Evolutionary conservation across 306 rosid genomes (phyloP).

Genomic region (Vigna reflexopilosa): DNA sequence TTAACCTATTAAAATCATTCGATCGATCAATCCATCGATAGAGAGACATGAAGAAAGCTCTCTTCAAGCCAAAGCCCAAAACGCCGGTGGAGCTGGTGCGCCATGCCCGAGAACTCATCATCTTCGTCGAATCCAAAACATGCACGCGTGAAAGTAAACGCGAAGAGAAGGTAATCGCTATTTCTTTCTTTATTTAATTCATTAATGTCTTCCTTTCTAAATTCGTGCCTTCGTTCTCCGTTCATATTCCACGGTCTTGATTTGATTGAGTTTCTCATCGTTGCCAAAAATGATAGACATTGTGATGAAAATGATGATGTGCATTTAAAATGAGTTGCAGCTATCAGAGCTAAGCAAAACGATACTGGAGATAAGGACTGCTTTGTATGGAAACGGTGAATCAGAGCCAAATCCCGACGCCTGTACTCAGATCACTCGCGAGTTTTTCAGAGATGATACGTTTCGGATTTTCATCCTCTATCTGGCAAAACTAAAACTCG

Average conservation of each 20-base stretch:
- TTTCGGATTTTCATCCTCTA: conserved; percentile 57
- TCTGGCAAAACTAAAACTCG: conserved; percentile 61
- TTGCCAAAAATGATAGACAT: too few species aligned
- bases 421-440: conserved; percentile 67
- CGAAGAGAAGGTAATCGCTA: conserved; percentile 55
- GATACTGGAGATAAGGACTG: conserved; percentile 55
- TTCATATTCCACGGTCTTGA: too few species aligned
- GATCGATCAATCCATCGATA: not conserved
- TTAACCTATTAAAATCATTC: too few species aligned
- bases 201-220: too few species aligned
- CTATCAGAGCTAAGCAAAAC: conserved; percentile 54
- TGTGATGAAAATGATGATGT: too few species aligned
- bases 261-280: too few species aligned
- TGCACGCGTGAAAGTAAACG: conserved; percentile 51
- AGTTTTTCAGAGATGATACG: conserved; percentile 66
- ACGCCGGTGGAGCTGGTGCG: conserved; percentile 57
- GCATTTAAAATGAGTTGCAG: conserved; percentile 46
- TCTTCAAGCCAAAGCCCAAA: conserved; percentile 57
- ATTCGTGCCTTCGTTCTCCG: too few species aligned
- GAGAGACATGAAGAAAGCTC: conserved; percentile 42
- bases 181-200: not conserved
- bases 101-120: conserved; percentile 51
- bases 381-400: conserved; percentile 65
- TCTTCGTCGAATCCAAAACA: conserved; percentile 38
- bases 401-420: conserved; percentile 68